A percentile compares a stretch with the other conserved stretches of the same genome.
Evolutionary conservation across 768 basidiomycete genomes (phyloP).

Genomic region (Boletus reticulatus): DNA sequence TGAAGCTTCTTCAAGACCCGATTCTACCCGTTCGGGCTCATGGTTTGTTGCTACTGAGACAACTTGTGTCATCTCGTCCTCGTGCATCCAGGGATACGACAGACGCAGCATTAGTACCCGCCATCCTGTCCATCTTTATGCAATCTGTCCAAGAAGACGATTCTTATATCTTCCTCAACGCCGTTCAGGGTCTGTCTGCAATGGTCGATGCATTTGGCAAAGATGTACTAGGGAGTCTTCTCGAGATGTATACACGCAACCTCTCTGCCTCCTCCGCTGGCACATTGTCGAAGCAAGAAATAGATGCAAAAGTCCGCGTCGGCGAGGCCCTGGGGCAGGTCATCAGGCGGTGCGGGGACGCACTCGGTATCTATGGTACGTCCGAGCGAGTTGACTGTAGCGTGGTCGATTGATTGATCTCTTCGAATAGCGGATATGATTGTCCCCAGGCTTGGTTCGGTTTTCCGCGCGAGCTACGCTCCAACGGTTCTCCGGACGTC

Average conservation of each 20-base stretch:
- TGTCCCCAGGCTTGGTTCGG: constrained; percentile 65
- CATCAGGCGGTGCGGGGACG: constrained; percentile 67
- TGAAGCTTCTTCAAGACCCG: constrained; percentile 87
- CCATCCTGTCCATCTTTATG: constrained; percentile 84
- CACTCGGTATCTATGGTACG: constrained; percentile 68
- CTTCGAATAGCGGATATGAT: constrained; percentile 56
- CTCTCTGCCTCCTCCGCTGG: constrained; percentile 36
- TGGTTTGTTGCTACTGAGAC: constrained; percentile 78
- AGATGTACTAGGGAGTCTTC: constrained; percentile 64
- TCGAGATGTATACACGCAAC: constrained; percentile 65
- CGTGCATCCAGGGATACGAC: constrained; percentile 18
- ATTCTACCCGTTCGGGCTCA: constrained; percentile 93
- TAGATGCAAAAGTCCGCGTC: constrained; percentile 72
- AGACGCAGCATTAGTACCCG: constrained; percentile 70
- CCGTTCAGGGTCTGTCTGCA: constrained; percentile 83
- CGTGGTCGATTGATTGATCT: background rate
- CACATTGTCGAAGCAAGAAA: constrained; percentile 53
- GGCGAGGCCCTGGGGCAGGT: constrained; percentile 86
- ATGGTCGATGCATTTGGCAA: constrained; percentile 72
- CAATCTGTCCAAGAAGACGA: constrained; percentile 87
- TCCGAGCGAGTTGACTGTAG: constrained; percentile 1
- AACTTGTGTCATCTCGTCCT: constrained; percentile 54
- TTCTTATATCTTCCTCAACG: constrained; percentile 93
- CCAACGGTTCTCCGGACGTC: constrained; percentile 76
- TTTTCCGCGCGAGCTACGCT: constrained; percentile 55